Evolutionary conservation across 2,329 filamentous ascomycete species (phyloP).

Genomic region (Eutypella sp.): DNA sequence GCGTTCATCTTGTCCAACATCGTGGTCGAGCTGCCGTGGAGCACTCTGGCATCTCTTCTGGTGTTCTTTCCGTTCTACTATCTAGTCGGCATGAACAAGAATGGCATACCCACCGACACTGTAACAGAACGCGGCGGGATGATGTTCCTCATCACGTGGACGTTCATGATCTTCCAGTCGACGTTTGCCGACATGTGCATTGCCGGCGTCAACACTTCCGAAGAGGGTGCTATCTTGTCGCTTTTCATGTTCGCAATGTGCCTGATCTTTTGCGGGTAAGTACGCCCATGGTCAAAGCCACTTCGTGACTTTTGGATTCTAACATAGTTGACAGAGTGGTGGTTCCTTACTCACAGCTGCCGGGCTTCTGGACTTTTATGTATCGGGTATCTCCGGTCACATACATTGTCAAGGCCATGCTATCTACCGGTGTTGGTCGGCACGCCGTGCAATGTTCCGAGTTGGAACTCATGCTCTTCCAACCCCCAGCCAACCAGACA

Average conservation of each 20-base stretch:
- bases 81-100: slow-evolving; percentile 44
- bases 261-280: slow-evolving; percentile 50
- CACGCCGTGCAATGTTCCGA: slow-evolving; percentile 58
- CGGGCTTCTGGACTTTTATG: slow-evolving; percentile 80
- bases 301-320: background rate
- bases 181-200: slow-evolving; percentile 73
- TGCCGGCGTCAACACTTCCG: slow-evolving; percentile 62
- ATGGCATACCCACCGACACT: slow-evolving; percentile 31
- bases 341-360: slow-evolving; percentile 48
- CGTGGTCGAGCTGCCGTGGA: slow-evolving; percentile 67
- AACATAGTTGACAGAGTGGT: slow-evolving; percentile 19
- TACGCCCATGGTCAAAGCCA: background rate
- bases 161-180: slow-evolving; percentile 66
- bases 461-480: slow-evolving; percentile 66
- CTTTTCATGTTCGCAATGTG: slow-evolving; percentile 56
- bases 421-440: slow-evolving; percentile 66
- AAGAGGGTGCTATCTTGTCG: slow-evolving; percentile 60
- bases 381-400: slow-evolving; percentile 79
- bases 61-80: slow-evolving; percentile 67
- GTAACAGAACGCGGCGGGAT: slow-evolving; percentile 54
- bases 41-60: slow-evolving; percentile 58
- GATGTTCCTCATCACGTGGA: slow-evolving; percentile 59
- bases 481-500: slow-evolving; percentile 51
- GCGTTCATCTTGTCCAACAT: slow-evolving; percentile 69
- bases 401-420: slow-evolving; percentile 70